These are phyloP conservation scores for Aspergillus sp. DNA, from an alignment of 2,329 filamentous ascomycete genomes.

Conservation along the genomic window DNA sequence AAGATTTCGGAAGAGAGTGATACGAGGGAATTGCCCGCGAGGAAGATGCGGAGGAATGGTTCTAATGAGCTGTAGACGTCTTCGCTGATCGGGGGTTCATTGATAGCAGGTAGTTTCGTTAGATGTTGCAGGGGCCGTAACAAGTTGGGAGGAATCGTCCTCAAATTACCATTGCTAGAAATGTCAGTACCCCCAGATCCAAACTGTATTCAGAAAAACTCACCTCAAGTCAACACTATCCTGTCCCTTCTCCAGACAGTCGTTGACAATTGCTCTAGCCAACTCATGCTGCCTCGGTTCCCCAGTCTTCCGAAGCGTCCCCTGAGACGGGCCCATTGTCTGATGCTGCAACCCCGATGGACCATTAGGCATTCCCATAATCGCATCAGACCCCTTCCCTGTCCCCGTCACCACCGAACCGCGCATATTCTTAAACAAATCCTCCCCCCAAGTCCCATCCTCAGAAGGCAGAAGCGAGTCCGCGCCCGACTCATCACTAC, in stretches of 20 bases:
- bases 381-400: neutral
- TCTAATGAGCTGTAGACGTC: conserved; percentile 35
- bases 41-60: conserved; percentile 39
- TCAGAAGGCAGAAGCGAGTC: conserved; percentile 29
- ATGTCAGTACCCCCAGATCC: neutral
- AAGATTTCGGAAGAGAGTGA: conserved; percentile 37
- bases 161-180: conserved; percentile 26
- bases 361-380: neutral
- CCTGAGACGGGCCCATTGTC: conserved; percentile 10
- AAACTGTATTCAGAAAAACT: conserved; percentile 8
- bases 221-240: conserved; percentile 44
- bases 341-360: neutral
- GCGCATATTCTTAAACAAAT: conserved; percentile 26
- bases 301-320: conserved; percentile 14
- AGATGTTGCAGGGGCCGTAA: conserved; percentile 34
- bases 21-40: conserved; percentile 38
- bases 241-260: conserved; percentile 39
- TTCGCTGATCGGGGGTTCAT: conserved; percentile 29
- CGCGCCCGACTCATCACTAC: conserved; percentile 38
- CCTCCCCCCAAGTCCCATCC: conserved; percentile 34
- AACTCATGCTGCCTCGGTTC: conserved; percentile 33
- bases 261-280: conserved; percentile 33
- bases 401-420: conserved; percentile 6
- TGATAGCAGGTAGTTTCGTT: conserved; percentile 34
- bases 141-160: conserved; percentile 26